Evolutionary conservation across 129 eudicot genomes (phyloP), one percentile per base, ranked within the genome.

Genomic region (Ambrosia artemisiifolia): DNA sequence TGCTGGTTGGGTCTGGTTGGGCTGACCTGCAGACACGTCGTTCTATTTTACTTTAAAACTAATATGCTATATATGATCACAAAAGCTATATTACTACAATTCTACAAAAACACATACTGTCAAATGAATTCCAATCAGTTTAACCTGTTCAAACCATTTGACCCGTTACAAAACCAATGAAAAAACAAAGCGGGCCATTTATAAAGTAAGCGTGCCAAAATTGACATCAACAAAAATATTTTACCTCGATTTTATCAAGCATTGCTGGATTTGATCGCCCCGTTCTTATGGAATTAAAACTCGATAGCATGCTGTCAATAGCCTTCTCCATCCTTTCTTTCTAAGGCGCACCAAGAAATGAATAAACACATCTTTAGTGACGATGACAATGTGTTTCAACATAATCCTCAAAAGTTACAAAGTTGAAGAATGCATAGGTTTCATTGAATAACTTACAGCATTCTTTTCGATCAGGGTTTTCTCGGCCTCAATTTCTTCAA

Each of bases 251-350:
- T 79, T 84, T 89, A 70, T 95, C 99, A 35, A 95, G 91, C 90
- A 95, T 88, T 55, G 99, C 82, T 17, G 99, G 99, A 69, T 80
- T 95, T 64, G 99, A 84, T 69, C 99, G 72, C 38, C 93, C 96
- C 0, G 99, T 88, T 55, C 99, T 86, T 69, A 88, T 83, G 6
- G 99, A 88, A 75, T 80, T 88, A 65, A 95, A 95, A 83, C 79
- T 86, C 24, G 95, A 63, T 65, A 85, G 78, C 64, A 91, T 57
- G 34, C 75, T 88, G 69, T 95, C 99, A 38, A 95, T 87, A 62
- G 96, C 81, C 83, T 88, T 95, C 65, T 95, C 99, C 99, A 95
- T 95, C 81, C 85, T 91, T 70, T 88, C 96, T 85, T 74, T 95
- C 99, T 95, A 75, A 70, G 47, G 14, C 30, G 73, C 28, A 67